Conservation (phyloP, 1,284 basidiomycete genomes). For the Heliocybe sulcata region DNA sequence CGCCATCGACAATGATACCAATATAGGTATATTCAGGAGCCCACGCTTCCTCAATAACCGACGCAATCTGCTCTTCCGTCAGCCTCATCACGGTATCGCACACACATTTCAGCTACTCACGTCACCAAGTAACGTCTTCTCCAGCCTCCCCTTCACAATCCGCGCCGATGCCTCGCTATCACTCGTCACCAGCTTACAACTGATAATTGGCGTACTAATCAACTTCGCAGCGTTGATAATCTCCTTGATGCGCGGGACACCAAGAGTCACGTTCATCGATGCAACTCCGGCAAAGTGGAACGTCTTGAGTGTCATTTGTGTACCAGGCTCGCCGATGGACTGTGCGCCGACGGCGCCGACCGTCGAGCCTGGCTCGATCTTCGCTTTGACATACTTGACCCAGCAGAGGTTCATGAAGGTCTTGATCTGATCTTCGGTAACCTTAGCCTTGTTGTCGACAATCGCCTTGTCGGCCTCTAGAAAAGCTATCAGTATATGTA, state of each 20-base stretch:
- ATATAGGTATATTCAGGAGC: conserved; percentile 89
- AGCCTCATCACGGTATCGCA: conserved; percentile 5
- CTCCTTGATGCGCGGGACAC: conserved; percentile 99
- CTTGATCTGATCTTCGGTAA: conserved; percentile 76
- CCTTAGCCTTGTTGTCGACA: conserved; percentile 87
- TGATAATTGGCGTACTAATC: conserved; percentile 98
- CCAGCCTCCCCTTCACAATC: conserved; percentile 95
- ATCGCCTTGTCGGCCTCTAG: conserved; percentile 59
- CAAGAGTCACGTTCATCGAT: conserved; percentile 99
- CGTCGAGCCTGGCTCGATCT: conserved; percentile 96
- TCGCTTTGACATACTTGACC: conserved; percentile 88
- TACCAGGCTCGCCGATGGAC: conserved; percentile 98
- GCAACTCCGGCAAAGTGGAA: conserved; percentile 99
- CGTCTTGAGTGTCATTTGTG: conserved; percentile 99
- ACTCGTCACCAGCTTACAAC: conserved; percentile 84
- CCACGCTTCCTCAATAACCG: conserved; percentile 95
- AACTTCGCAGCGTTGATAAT: conserved; percentile 98
- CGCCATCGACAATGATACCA: conserved; percentile 87
- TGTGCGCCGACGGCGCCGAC: conserved; percentile 99
- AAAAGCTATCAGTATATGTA: not conserved
- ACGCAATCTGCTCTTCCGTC: conserved; percentile 63
- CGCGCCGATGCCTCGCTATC: conserved; percentile 88
- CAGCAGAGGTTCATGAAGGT: conserved; percentile 86
- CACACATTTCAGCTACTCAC: conserved; percentile 34
- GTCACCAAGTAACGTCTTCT: conserved; percentile 94